phyloP scores from a whole-genome alignment of 2,329 filamentous ascomycete genomes.

The Alternaria arbusti region DNA sequence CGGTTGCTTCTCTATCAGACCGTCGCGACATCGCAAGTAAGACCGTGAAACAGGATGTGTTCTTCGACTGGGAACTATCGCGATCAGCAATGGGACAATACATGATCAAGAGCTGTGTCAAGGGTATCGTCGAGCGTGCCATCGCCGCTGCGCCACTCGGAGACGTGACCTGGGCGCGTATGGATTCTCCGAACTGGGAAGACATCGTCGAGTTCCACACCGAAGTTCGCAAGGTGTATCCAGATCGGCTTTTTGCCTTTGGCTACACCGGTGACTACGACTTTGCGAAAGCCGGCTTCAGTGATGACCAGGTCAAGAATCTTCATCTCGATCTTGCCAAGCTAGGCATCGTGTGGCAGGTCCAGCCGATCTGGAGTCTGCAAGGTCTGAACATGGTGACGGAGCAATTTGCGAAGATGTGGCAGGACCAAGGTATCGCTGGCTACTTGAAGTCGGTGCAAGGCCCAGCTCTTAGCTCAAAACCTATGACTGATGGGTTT shows the following conservation, averaged over 20 bases:
- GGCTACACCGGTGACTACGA: constrained; percentile 50
- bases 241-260: constrained; percentile 49
- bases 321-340: constrained; percentile 46
- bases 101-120: constrained; percentile 42
- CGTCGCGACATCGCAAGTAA: background rate
- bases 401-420: constrained; percentile 45
- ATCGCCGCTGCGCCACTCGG: constrained; percentile 47
- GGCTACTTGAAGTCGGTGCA: constrained; percentile 42
- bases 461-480: constrained; percentile 31
- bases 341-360: constrained; percentile 51
- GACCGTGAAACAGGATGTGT: constrained; percentile 23
- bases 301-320: constrained; percentile 37
- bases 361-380: constrained; percentile 51
- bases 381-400: constrained; percentile 46
- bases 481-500: constrained; percentile 44
- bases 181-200: constrained; percentile 45
- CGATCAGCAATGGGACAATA: constrained; percentile 46
- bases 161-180: constrained; percentile 49
- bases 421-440: constrained; percentile 46
- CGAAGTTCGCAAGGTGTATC: constrained; percentile 43
- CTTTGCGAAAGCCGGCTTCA: constrained; percentile 46
- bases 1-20: background rate
- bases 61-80: constrained; percentile 47
- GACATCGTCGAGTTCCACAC: constrained; percentile 50
- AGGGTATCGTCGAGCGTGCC: constrained; percentile 43